These are phyloP conservation scores for Rhizopogon rudus DNA, from an alignment of 768 basidiomycete genomes.

Conservation along the genomic window DNA sequence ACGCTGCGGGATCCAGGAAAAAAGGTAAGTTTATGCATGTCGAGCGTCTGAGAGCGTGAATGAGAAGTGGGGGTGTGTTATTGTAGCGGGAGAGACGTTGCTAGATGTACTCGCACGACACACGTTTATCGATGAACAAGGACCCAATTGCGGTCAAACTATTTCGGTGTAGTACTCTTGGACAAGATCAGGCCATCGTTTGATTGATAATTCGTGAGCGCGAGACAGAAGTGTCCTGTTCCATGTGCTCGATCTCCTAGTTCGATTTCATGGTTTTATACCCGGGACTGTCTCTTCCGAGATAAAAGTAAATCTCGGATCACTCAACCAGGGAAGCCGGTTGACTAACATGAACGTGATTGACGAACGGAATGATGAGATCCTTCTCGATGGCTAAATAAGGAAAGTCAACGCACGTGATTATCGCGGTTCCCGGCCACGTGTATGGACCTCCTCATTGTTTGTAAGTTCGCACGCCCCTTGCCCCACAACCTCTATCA, in stretches of 20 bases:
- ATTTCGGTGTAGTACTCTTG: background rate
- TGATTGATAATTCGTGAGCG: background rate
- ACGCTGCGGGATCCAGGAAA: background rate
- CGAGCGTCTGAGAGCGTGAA: background rate
- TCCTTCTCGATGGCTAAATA: background rate
- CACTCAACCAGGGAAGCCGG: background rate
- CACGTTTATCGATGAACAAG: background rate
- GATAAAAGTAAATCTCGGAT: background rate
- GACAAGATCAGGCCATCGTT: background rate
- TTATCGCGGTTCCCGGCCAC: background rate
- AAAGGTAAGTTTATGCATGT: background rate
- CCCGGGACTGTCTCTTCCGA: background rate
- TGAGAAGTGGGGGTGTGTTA: background rate
- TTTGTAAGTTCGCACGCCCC: slow-evolving; percentile 16
- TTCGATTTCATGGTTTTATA: too few relatives aligned
- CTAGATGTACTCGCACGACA: background rate
- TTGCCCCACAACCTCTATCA: background rate
- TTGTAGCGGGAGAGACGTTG: background rate
- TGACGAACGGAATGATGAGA: background rate
- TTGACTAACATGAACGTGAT: background rate
- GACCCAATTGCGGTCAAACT: background rate
- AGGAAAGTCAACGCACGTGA: slow-evolving; percentile 1
- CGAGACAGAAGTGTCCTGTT: background rate
- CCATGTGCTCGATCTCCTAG: too few relatives aligned
- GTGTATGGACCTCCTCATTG: background rate